phyloP scores from a whole-genome alignment of 805 yeast genomes.

The Yarrowia sp. region DNA sequence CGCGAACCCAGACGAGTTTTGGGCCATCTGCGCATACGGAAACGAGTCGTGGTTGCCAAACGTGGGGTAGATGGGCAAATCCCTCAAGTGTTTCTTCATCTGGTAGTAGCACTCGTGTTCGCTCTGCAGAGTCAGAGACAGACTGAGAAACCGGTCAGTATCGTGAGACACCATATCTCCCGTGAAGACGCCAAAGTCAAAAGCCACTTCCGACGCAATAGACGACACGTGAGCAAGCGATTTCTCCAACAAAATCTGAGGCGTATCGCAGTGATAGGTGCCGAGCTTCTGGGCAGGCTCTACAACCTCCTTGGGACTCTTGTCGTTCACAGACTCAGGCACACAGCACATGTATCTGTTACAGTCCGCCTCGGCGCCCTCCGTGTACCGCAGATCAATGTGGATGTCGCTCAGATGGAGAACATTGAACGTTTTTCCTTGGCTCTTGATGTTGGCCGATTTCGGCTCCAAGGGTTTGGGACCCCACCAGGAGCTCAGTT shows the following conservation, averaged over 20 bases:
- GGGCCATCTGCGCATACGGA: constrained; percentile 75
- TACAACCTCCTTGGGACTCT: constrained; percentile 45
- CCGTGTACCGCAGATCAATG: constrained; percentile 58
- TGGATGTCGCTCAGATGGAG: constrained; percentile 74
- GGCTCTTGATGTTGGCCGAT: constrained; percentile 18
- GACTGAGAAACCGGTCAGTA: constrained; percentile 54
- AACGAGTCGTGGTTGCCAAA: constrained; percentile 76
- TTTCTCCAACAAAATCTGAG: constrained; percentile 65
- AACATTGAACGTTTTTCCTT: constrained; percentile 60
- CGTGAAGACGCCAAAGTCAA: constrained; percentile 70
- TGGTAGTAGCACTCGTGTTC: constrained; percentile 60
- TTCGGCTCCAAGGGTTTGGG: constrained; percentile 50
- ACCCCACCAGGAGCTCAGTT: constrained; percentile 54
- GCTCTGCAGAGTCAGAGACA: constrained; percentile 58
- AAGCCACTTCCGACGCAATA: constrained; percentile 52
- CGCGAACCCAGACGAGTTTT: constrained; percentile 55
- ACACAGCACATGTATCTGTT: constrained; percentile 68
- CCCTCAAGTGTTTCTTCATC: constrained; percentile 58
- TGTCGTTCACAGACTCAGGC: constrained; percentile 2
- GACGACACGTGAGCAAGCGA: constrained; percentile 57
- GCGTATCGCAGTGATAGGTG: constrained; percentile 68
- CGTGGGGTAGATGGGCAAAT: constrained; percentile 65
- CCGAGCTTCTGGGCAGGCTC: constrained; percentile 70
- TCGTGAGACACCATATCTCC: constrained; percentile 79
- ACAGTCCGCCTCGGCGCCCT: constrained; percentile 55